Base-by-base conservation (phyloP, 345 rosid genomes). In the Syzygium aqueum region DNA sequence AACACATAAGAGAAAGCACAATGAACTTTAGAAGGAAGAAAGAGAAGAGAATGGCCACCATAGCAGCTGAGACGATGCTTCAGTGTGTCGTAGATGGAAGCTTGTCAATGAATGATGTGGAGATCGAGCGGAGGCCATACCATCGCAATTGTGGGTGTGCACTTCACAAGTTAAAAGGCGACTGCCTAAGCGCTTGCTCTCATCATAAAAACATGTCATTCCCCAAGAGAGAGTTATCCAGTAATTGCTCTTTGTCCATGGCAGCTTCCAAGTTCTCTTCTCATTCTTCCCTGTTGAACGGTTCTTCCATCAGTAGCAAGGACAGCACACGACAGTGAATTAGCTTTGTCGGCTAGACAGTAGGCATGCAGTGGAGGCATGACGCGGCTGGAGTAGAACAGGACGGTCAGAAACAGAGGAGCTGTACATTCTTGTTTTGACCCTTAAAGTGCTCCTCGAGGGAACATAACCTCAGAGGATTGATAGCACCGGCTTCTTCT, bases 101-200 rank as follows among this genome's bases (percentile, higher is more conserved):
- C 89, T 52, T 89, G 30, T 53, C 6, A 6, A 37, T 84, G 43
- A 52, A 84, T 4, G 85, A 89, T 40, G 33, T 43, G 54, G 89
- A 85, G 85, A 49, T 89, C 3, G 84, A 86, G 84, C 50, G 85
- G 52, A 83, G 89, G 13, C 89, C 89, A 0, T 86, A 89, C 84
- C 91, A 87, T 77, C 84, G 87, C 11, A 87, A 85, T 84, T 89
- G 90, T 54, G 56, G 19, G 10, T 89, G 89, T 59, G 91, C 86
- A 14, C 88, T 89, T 8, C 91, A 89, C 86, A 30, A 84, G 14
- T 17, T 7, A 15, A 84, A 53, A 40, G 61, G 27, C 11, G 49
- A 25, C 25, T 23, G n/a, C 27, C 13, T 27, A 6, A 84, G 13
- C 28, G 0, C 59, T 0, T 84, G 85, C 15, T 17, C 85, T n/a